Evolutionary conservation across 306 rosid species (phyloP), one percentile per base, ranked within the genome.

Genomic region (Aeschynomene evenia): DNA sequence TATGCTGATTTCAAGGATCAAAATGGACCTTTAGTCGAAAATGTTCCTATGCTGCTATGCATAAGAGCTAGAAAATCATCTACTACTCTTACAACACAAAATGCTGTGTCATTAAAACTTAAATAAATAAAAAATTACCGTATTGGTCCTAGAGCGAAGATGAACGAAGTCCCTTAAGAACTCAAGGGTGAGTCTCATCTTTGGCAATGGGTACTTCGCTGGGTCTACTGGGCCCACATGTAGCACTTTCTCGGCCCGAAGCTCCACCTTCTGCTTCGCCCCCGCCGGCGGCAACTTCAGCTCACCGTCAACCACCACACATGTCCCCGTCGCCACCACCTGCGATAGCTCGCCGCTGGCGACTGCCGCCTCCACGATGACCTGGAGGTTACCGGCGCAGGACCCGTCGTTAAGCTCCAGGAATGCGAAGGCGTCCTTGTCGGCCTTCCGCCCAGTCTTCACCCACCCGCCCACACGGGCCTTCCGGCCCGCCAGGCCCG

Each of bases 381-480:
- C 97, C 79, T 91, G 99, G 0, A 91, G 71, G 70, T 94, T 91
- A 16, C 85, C 92, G 0, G 97, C 80, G 66, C 92, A 85, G 0
- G 92, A 84, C 19, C 99, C 99, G 14, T 94, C 99, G 61, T 91
- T 94, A 18, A 94, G 79, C 69, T 94, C 97, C 59, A 94, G 60
- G 62, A 94, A 94, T 1, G 99, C 96, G 36, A 94, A 91, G 0
- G 95, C 91, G 28, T 94, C 97, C 81, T 91, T 94, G 33, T 94
- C 97, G 0, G 99, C 99, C 70, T 94, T 94, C 29, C 99, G 55
- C 5, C 99, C 99, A 0, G 95, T 94, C 84, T 91, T 94, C 33
- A 94, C 99, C 97, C 99, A 94, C 0, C 99, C 99, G 9, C 97
- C 95, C 1, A 87, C 48, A 18, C 99, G 81, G 1, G 84, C 88